Percentiles rank a stretch among this genome's conserved stretches.
These are phyloP conservation scores for Saccharomycopsis lassenensis DNA, from an alignment of 805 yeast genomes.

Conservation along the genomic window DNA sequence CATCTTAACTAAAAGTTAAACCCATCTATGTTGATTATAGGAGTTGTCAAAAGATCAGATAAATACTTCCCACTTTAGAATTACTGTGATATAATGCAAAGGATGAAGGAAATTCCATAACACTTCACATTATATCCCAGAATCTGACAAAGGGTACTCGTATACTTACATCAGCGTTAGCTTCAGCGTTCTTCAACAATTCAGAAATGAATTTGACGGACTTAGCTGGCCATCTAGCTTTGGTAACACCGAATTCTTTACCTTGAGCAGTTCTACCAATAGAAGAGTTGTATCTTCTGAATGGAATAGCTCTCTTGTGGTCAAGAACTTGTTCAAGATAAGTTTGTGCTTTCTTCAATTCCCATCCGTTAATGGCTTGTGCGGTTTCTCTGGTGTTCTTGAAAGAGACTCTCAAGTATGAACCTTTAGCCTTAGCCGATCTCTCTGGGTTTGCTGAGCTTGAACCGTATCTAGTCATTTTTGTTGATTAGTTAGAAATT, in stretches of 20 bases:
- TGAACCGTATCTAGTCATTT: slow-evolving; percentile 99
- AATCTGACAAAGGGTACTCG: slow-evolving; percentile 19
- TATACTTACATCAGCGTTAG: slow-evolving; percentile 81
- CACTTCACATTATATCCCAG: too few relatives aligned
- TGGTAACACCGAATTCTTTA: slow-evolving; percentile 99
- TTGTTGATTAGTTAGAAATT: too few relatives aligned
- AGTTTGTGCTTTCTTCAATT: slow-evolving; percentile 87
- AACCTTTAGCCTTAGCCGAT: slow-evolving; percentile 99
- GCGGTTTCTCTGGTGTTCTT: slow-evolving; percentile 99
- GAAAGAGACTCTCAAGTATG: slow-evolving; percentile 98
- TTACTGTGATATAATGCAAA: neutral
- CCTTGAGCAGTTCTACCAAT: slow-evolving; percentile 99
- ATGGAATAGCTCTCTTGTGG: slow-evolving; percentile 99
- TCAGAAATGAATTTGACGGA: slow-evolving; percentile 92
- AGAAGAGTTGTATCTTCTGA: slow-evolving; percentile 94
- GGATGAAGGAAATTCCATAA: too few relatives aligned
- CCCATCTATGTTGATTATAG: too few relatives aligned
- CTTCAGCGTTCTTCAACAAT: slow-evolving; percentile 93
- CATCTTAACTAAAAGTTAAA: too few relatives aligned
- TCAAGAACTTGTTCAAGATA: slow-evolving; percentile 94
- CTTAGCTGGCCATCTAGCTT: slow-evolving; percentile 99
- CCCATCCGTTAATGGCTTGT: slow-evolving; percentile 98
- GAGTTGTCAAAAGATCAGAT: too few relatives aligned
- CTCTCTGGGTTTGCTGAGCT: slow-evolving; percentile 98
- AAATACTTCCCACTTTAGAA: slow-evolving; percentile 7